Percentiles rank a stretch among this genome's conserved stretches.
These are phyloP conservation scores for Phytophthora agathidicida DNA, from an alignment of 352 stramenopile species.

Conservation along the genomic window DNA sequence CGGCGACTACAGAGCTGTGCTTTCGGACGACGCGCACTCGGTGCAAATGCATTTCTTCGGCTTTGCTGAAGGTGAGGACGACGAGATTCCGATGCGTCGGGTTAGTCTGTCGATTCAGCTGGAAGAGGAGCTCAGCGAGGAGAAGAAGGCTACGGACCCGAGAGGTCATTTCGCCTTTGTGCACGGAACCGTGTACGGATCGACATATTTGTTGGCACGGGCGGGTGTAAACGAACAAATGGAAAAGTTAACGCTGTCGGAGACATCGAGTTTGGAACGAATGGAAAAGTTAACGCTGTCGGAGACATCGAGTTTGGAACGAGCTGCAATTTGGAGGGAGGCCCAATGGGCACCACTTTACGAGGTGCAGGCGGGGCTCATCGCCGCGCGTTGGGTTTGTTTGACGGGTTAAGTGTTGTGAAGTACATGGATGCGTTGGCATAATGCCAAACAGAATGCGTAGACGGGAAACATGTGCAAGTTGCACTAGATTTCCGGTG, in stretches of 20 bases:
- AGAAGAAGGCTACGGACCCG: not conserved
- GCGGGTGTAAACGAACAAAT: not conserved
- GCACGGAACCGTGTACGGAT: not conserved
- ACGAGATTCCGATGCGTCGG: not conserved
- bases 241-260: not conserved
- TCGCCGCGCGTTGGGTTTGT: not conserved
- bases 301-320: not conserved
- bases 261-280: not conserved
- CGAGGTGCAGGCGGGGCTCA: constrained; percentile 5
- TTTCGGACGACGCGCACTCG: not conserved
- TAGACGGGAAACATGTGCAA: too few species aligned
- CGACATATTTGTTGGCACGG: not conserved
- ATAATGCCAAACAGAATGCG: too few species aligned
- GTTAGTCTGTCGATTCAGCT: not conserved
- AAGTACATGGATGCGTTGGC: too few species aligned
- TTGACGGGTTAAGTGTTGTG: not conserved
- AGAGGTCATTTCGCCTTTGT: constrained; percentile 1
- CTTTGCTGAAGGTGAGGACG: not conserved
- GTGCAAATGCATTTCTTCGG: constrained; percentile 3
- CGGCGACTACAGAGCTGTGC: not conserved
- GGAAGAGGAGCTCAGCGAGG: not conserved
- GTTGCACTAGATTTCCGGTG: not conserved
- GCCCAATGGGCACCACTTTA: constrained; percentile 2
- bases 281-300: not conserved
- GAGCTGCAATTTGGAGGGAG: constrained; percentile 10